Base-by-base conservation (phyloP, 495 filamentous ascomycete species). In the Ascobolus immersus region DNA sequence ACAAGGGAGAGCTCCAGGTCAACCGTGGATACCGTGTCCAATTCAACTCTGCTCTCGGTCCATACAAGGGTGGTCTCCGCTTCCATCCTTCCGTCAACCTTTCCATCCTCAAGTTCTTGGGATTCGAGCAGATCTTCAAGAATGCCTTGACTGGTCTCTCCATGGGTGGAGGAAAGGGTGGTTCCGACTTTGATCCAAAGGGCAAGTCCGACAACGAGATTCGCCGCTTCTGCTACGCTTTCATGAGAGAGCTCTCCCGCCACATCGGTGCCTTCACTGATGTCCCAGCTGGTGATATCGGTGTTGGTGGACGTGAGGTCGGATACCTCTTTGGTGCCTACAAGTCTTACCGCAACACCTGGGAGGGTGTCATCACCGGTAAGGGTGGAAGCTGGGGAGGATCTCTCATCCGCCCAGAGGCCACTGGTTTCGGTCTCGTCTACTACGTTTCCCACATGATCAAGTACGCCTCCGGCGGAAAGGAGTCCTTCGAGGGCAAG, bases 101-200 rank as follows among this genome's bases (percentile, higher is more conserved):
- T 38, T 89, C 77, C 43, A 82, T 96, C 50, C 66, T 96, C 41
- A 96, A 96, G 62, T 94, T 94, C 65, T 64, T 96, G 46, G 86
- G 84, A 35, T 93, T 94, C 53, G 86, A 96, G 72, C 86, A 96
- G 65, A 86, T 79, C 59, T 93, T 96, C 67, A 96, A 96, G 72
- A 96, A 96, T 81, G 86, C 86, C 41, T 61, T 96, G 46, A 94
- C 86, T 39, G 86, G 86, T 43, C 58, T 94, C 52, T 86, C 69
- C 64, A 94, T 96, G 69, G 86, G 86, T 41, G 86, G 86, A 61
- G 86, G 77, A 47, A 96, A 96, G 65, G 86, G 86, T 59, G 86
- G 86, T 44, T 74, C 86, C 53, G 86, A 96, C 64, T 96, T 96
- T 56, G 81, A 96, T 62, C 86, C 86, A 53, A 96, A 96, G 68